Evolutionary conservation across 805 yeast species (phyloP), one percentile per base, ranked within the genome.

Genomic region (Saturnispora dispora): DNA sequence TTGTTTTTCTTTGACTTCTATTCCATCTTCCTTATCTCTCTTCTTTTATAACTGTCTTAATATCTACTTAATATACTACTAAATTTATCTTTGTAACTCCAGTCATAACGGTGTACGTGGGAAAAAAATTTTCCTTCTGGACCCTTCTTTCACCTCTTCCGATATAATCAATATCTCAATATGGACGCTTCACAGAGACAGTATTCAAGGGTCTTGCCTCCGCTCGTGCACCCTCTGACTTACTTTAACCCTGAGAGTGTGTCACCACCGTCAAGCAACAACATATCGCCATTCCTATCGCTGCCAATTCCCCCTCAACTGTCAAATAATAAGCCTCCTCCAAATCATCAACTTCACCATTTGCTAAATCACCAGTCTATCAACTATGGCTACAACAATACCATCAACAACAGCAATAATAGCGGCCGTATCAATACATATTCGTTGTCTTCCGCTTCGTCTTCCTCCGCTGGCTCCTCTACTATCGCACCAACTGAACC

Each of bases 401-500:
- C 11, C 23, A 30, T 10, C 33, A 30, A 13, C 33, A 30, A 11
- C 5, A 13, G 13, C 10, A 30, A 11, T 13, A 30, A 30, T 4
- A 5, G 15, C 6, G 33, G 33, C 5, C 33, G 15, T 13, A 30
- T 30, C 5, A 30, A 30, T 32, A 11, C 25, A 22, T 11, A 46
- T 25, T 40, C 28, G 35, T 30, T 36, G 45, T 27, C 44, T 6
- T 22, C n/a, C 25, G 23, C 30, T 7, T 25, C 27, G 7, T 22
- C 27, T 10, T 40, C 44, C 20, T 40, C 30, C 4, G 44, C 11
- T 39, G 37, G 9, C 22, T 27, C 18, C 22, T 33, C 42, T 40
- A 45, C 17, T 13, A 45, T 41, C 35, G 46, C 43, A 37, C 56
- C 50, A 25, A 36, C 33, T 28, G 27, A 22, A 40, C 20, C 30